A percentile compares a stretch with the other conserved stretches of the same genome.
Conservation (phyloP, 2,329 filamentous ascomycete genomes). For the Pseudohalonectria lignicola region DNA sequence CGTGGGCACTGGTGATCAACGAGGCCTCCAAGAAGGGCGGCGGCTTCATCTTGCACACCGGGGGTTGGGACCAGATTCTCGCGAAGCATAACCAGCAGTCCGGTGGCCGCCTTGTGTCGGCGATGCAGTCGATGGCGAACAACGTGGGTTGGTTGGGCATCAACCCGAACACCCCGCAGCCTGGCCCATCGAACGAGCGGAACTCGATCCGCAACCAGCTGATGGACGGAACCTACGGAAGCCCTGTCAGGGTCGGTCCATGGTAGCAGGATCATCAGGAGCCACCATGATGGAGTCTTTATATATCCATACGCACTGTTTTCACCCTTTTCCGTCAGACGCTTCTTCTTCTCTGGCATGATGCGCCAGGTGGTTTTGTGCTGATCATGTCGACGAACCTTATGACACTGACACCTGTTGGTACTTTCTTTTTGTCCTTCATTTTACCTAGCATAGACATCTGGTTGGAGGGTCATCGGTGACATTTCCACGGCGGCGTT, state of each 20-base stretch:
- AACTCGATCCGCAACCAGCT: slow-evolving; percentile 52
- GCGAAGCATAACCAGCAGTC: slow-evolving; percentile 81
- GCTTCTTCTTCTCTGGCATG: too few species aligned
- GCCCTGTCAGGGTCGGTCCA: slow-evolving; percentile 51
- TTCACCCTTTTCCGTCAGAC: too few species aligned
- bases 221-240: slow-evolving; percentile 47
- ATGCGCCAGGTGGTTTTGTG: too few species aligned
- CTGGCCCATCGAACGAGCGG: slow-evolving; percentile 28
- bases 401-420: too few species aligned
- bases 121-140: slow-evolving; percentile 64
- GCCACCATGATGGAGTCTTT: too few species aligned
- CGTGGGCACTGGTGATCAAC: slow-evolving; percentile 83
- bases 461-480: too few species aligned
- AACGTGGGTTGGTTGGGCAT: slow-evolving; percentile 67
- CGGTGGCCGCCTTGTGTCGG: slow-evolving; percentile 68
- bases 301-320: too few species aligned
- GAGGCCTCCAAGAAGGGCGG: slow-evolving; percentile 87
- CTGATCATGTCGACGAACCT: too few species aligned
- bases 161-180: slow-evolving; percentile 15
- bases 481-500: too few species aligned
- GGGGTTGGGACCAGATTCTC: slow-evolving; percentile 84
- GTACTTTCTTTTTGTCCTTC: too few species aligned
- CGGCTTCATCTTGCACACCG: slow-evolving; percentile 80
- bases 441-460: too few species aligned
- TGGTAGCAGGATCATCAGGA: too few species aligned